phyloP scores from a whole-genome alignment of 352 stramenopile genomes.

The Globisporangium megalacanthum region DNA sequence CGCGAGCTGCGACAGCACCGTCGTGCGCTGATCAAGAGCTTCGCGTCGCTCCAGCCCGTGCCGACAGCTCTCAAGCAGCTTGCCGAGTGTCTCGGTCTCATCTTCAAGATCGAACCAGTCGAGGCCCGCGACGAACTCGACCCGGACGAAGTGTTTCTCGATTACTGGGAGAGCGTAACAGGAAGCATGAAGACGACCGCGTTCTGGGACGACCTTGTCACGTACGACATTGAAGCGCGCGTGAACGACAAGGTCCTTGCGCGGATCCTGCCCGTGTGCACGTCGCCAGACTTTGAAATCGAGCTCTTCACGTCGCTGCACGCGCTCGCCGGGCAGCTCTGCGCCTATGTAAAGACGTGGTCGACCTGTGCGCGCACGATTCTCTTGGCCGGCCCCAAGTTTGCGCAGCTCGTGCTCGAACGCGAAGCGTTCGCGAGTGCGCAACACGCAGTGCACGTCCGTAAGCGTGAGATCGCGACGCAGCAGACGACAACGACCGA shows the following conservation, averaged over 20 bases:
- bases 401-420: slow-evolving; percentile 43
- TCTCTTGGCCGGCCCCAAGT: slow-evolving; percentile 53
- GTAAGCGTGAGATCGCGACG: slow-evolving; percentile 28
- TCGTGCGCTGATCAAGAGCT: slow-evolving; percentile 27
- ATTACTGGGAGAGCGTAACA: slow-evolving; percentile 58
- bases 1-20: slow-evolving; percentile 8
- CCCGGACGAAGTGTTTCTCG: slow-evolving; percentile 65
- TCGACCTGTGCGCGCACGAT: slow-evolving; percentile 36
- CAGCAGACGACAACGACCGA: slow-evolving; percentile 34
- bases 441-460: slow-evolving; percentile 23
- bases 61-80: slow-evolving; percentile 56
- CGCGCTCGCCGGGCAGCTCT: slow-evolving; percentile 46
- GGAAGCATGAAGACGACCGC: slow-evolving; percentile 20
- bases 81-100: slow-evolving; percentile 58
- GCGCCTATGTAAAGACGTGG: slow-evolving; percentile 61
- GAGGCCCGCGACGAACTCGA: slow-evolving; percentile 59
- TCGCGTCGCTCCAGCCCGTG: slow-evolving; percentile 28
- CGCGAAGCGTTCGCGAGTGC: slow-evolving; percentile 31
- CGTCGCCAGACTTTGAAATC: slow-evolving; percentile 53
- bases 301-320: slow-evolving; percentile 42
- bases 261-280: slow-evolving; percentile 49
- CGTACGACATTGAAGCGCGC: slow-evolving; percentile 34
- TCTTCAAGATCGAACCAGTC: slow-evolving; percentile 57
- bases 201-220: slow-evolving; percentile 44
- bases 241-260: slow-evolving; percentile 54